These are phyloP conservation scores for Sphaerulina vaccinii DNA, from an alignment of 2,329 filamentous ascomycete genomes.

Conservation along the genomic window DNA sequence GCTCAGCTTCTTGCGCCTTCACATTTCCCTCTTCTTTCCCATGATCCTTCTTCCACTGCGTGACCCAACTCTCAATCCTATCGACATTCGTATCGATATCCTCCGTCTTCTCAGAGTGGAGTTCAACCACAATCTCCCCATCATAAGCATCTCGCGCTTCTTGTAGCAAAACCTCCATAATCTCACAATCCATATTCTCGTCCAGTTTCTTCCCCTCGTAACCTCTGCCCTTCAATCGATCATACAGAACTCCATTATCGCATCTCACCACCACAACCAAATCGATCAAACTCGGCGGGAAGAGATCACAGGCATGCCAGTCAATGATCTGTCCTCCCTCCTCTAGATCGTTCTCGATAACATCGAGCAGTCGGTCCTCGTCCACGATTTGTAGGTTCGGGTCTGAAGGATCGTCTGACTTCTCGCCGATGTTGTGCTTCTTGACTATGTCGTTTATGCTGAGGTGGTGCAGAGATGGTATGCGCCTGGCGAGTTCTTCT, in stretches of 20 bases:
- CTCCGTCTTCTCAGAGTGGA: conserved; percentile 75
- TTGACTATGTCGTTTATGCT: conserved; percentile 91
- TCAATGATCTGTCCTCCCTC: conserved; percentile 86
- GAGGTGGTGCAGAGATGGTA: conserved; percentile 71
- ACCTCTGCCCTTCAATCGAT: conserved; percentile 73
- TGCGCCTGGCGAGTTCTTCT: conserved; percentile 72
- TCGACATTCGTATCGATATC: conserved; percentile 89
- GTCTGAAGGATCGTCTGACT: conserved; percentile 70
- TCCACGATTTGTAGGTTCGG: conserved; percentile 89
- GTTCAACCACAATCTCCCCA: conserved; percentile 81
- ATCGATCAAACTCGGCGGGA: conserved; percentile 91
- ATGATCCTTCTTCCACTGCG: conserved; percentile 75
- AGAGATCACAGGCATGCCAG: conserved; percentile 97
- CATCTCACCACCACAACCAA: conserved; percentile 88
- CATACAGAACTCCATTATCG: conserved; percentile 77
- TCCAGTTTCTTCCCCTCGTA: conserved; percentile 86
- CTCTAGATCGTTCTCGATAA: conserved; percentile 77
- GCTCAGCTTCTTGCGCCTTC: conserved; percentile 27
- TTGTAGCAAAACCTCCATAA: conserved; percentile 90
- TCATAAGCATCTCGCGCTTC: conserved; percentile 87
- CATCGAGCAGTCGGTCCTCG: conserved; percentile 87
- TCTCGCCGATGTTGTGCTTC: conserved; percentile 81
- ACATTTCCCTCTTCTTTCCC: conserved; percentile 35
- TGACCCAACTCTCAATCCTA: conserved; percentile 77
- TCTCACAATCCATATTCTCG: conserved; percentile 95